Conservation (phyloP, 495 filamentous ascomycete genomes). For the Pseudevernia furfuracea region DNA sequence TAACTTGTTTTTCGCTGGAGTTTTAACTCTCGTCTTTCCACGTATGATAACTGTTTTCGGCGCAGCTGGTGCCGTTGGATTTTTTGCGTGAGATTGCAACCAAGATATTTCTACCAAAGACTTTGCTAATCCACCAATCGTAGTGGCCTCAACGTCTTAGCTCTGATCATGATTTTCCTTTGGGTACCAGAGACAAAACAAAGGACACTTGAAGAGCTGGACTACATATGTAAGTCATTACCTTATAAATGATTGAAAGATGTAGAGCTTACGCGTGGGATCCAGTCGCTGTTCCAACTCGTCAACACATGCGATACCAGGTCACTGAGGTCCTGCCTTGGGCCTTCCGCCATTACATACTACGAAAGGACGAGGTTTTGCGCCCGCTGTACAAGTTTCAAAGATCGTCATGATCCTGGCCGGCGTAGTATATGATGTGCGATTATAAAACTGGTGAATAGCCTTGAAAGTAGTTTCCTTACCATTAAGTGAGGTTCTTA, state of each 20-base stretch:
- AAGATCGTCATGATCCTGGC: not conserved
- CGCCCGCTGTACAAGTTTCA: constrained; percentile 58
- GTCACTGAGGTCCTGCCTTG: constrained; percentile 52
- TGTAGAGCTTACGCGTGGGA: not conserved
- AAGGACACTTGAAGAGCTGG: constrained; percentile 30
- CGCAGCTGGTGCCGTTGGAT: constrained; percentile 47
- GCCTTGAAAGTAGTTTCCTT: not conserved
- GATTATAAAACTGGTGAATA: not conserved
- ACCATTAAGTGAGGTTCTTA: not conserved
- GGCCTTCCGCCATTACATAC: constrained; percentile 58
- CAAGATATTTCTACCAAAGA: not conserved
- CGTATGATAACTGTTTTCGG: constrained; percentile 46
- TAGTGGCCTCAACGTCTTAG: constrained; percentile 51
- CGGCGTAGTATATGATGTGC: not conserved
- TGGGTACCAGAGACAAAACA: constrained; percentile 42
- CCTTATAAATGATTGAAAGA: not conserved
- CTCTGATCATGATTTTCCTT: constrained; percentile 60
- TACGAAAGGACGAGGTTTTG: constrained; percentile 47
- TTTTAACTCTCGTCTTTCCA: constrained; percentile 60
- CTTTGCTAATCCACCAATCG: not conserved
- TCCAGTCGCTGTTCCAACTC: constrained; percentile 54
- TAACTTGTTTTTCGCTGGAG: constrained; percentile 58
- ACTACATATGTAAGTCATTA: constrained; percentile 29
- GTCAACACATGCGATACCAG: constrained; percentile 59
- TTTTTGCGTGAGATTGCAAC: constrained; percentile 39